Evolutionary conservation across 768 basidiomycete genomes (phyloP).

Genomic region (Xanthoconium purpureum): DNA sequence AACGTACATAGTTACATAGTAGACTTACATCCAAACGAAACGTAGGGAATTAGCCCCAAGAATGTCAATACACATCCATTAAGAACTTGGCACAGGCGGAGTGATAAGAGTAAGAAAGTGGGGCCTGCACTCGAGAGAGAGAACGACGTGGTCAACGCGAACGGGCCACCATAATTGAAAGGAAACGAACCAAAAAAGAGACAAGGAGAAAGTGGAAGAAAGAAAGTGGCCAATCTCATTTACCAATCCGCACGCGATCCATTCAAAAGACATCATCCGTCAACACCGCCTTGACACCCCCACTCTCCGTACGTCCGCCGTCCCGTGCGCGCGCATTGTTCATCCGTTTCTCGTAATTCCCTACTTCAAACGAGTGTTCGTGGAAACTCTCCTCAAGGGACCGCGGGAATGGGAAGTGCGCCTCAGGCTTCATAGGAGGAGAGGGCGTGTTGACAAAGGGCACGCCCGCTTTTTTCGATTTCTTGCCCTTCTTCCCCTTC

Average conservation of each 20-base stretch:
- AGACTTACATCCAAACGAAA: conserved; percentile 16
- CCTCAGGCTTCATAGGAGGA: conserved; percentile 28
- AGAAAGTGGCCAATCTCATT: conserved; percentile 1
- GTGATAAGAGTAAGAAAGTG: conserved; percentile 10
- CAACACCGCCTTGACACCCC: conserved; percentile 75
- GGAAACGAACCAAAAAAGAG: conserved; percentile 1
- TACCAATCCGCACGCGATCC: conserved; percentile 4
- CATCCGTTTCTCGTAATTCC: conserved; percentile 52
- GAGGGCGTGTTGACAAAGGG: conserved; percentile 40
- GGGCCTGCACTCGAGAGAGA: conserved; percentile 4
- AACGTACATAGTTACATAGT: conserved; percentile 26
- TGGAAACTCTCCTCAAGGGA: conserved; percentile 40
- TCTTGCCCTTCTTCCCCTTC: conserved; percentile 36
- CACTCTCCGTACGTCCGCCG: conserved; percentile 82
- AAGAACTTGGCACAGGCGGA: conserved; percentile 9
- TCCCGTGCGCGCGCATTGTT: conserved; percentile 71
- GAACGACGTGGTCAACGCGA: conserved; percentile 1
- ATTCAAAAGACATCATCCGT: conserved; percentile 36
- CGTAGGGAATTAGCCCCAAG: background rate
- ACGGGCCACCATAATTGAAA: conserved; percentile 8
- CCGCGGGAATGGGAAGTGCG: conserved; percentile 66
- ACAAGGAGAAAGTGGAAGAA: background rate
- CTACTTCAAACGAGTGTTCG: conserved; percentile 19
- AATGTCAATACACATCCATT: conserved; percentile 22
- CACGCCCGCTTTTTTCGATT: conserved; percentile 34